Evolutionary conservation across 1,284 basidiomycete species (phyloP).

Genomic region (Leucoagaricus sp.): DNA sequence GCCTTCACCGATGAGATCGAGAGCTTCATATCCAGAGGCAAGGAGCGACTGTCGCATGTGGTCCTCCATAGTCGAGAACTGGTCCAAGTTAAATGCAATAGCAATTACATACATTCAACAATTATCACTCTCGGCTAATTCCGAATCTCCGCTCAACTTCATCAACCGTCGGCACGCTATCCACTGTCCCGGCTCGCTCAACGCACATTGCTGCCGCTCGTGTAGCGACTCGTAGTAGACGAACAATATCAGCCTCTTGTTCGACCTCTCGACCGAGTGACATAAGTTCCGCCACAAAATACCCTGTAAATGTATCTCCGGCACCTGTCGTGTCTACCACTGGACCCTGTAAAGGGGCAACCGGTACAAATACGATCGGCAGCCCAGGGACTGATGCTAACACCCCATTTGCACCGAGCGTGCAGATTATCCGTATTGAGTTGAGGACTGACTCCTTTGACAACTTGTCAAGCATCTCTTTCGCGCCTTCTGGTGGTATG

Average conservation of each 20-base stretch:
- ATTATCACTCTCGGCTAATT: conserved; percentile 13
- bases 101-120: conserved; percentile 6
- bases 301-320: conserved; percentile 62
- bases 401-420: conserved; percentile 52
- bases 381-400: conserved; percentile 37
- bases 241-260: conserved; percentile 32
- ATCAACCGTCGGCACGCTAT: conserved; percentile 47
- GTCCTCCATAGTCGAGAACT: conserved; percentile 40
- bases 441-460: conserved; percentile 23
- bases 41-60: conserved; percentile 59
- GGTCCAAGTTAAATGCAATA: neutral
- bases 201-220: conserved; percentile 60
- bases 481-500: conserved; percentile 2
- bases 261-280: conserved; percentile 30
- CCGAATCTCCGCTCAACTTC: conserved; percentile 35
- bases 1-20: conserved; percentile 90
- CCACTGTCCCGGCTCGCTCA: conserved; percentile 54
- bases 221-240: conserved; percentile 39
- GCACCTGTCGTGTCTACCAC: conserved; percentile 59
- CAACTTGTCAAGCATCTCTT: conserved; percentile 19
- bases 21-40: conserved; percentile 74
- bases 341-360: conserved; percentile 39
- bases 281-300: conserved; percentile 57
- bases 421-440: conserved; percentile 53
- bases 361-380: conserved; percentile 43